phyloP scores from a whole-genome alignment of 495 filamentous ascomycete genomes.

The Pyrenula aspistea region DNA sequence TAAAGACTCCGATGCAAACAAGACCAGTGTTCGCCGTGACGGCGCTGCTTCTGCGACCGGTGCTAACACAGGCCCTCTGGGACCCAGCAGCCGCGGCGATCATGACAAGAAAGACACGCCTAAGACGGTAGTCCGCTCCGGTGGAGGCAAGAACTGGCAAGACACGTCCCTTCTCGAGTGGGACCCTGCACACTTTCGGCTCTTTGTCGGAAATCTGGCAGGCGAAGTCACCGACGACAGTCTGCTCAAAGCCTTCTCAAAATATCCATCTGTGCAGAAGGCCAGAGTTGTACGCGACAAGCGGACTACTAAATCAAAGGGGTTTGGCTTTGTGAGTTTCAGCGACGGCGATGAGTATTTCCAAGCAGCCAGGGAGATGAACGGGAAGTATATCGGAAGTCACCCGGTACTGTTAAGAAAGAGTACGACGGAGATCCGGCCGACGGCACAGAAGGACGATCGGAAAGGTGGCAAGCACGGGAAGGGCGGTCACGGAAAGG shows the following conservation, averaged over 20 bases:
- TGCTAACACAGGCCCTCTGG: constrained; percentile 34
- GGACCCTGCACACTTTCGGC: constrained; percentile 88
- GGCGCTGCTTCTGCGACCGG: constrained; percentile 16
- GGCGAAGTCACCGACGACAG: constrained; percentile 97
- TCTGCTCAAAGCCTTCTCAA: constrained; percentile 80
- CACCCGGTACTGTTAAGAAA: constrained; percentile 80
- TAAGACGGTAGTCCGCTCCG: constrained; percentile 71
- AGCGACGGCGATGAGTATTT: constrained; percentile 93
- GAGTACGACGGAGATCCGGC: constrained; percentile 80
- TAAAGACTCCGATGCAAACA: constrained; percentile 27
- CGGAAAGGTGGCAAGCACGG: constrained; percentile 33
- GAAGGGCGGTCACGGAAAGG: constrained; percentile 21
- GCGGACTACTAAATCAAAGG: constrained; percentile 85
- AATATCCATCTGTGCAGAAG: constrained; percentile 79
- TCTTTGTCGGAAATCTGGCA: constrained; percentile 96
- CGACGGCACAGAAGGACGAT: constrained; percentile 24
- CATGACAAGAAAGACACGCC: constrained; percentile 30
- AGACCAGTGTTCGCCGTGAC: constrained; percentile 12
- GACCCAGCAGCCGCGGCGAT: constrained; percentile 12
- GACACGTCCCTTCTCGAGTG: constrained; percentile 83
- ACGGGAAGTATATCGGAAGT: constrained; percentile 97
- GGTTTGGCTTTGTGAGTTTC: constrained; percentile 94
- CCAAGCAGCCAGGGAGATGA: constrained; percentile 89
- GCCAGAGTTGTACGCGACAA: constrained; percentile 95
- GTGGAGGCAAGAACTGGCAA: constrained; percentile 83